Base-by-base conservation (phyloP, 2,329 filamentous ascomycete genomes). In the Dothistroma septosporum region DNA sequence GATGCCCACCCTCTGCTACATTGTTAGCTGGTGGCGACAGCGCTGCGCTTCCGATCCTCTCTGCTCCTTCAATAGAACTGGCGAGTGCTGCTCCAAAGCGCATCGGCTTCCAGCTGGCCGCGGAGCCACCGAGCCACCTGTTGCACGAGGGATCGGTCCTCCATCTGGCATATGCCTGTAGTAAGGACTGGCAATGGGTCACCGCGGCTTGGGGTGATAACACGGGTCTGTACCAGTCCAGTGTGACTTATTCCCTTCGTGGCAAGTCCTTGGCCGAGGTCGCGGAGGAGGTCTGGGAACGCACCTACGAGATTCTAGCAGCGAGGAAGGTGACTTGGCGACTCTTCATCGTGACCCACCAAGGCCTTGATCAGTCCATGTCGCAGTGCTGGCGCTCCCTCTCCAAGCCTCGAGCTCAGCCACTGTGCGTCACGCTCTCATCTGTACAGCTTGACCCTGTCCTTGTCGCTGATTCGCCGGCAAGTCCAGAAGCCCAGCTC, bases 151-250 rank as follows among this genome's bases (percentile, higher is more conserved):
- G 92, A 65, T 89, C 86, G 0, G 88, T 88, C 69, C 85, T 96
- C 32, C 91, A 96, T 72, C 78, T 95, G 49, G 89, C 88, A 1
- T 95, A 95, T 69, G 85, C 88, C 1, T 82, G 87, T 58, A 92
- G 89, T 69, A 79, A 87, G 11, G 89, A 93, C 72, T 85, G 88
- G 21, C 80, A 87, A 9, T 96, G 91, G 91, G 77, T 94, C 41
- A 88, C 87, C 12, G 88, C 86, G 6, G 88, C 88, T 0, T 95
- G 91, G 91, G 90, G 87, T 1, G 90, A 95, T 70, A 90, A 86
- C 66, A 83, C 84, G 28, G 91, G 91, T 1, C 85, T 84, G 61
- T 85, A 89, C 62, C 89, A 92, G 72, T 85, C 87, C 66, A 89
- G 83, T 16, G 83, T 86, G 0, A 88, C 89, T 0, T 93, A 92